These are phyloP conservation scores for Colletotrichum shisoi DNA, from an alignment of 2,329 filamentous ascomycete genomes.

Conservation along the genomic window DNA sequence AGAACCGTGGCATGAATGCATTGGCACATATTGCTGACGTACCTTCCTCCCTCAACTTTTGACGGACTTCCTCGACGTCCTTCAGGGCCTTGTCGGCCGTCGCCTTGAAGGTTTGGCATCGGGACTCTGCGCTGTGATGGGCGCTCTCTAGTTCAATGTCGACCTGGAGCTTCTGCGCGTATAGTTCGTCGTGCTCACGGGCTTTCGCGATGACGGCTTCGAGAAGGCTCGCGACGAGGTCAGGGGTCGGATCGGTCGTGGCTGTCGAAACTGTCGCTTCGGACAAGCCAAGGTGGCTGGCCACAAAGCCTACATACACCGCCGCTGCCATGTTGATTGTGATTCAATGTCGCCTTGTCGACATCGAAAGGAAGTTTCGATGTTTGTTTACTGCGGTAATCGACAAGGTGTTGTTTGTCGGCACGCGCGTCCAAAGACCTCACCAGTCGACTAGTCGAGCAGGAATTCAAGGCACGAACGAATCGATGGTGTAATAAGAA, in stretches of 20 bases:
- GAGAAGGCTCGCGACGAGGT: conserved; percentile 79
- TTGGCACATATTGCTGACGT: conserved; percentile 44
- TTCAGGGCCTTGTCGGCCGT: conserved; percentile 83
- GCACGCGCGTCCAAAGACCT: conserved; percentile 24
- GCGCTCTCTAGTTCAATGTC: conserved; percentile 95
- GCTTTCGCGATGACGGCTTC: conserved; percentile 79
- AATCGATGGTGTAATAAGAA: not conserved
- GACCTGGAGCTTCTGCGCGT: conserved; percentile 84
- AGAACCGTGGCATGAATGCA: not conserved
- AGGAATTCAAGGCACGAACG: no score
- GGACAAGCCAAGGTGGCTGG: conserved; percentile 74
- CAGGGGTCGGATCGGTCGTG: conserved; percentile 74
- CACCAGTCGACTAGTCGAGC: conserved; percentile 4
- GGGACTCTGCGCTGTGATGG: conserved; percentile 81
- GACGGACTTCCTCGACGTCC: conserved; percentile 81
- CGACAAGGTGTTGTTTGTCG: conserved; percentile 4
- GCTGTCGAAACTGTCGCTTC: conserved; percentile 68
- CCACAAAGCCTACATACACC: conserved; percentile 76
- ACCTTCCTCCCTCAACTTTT: conserved; percentile 86
- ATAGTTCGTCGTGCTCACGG: conserved; percentile 80
- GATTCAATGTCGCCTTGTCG: conserved; percentile 18
- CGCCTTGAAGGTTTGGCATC: conserved; percentile 80
- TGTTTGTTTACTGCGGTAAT: not conserved
- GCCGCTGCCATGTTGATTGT: conserved; percentile 52
- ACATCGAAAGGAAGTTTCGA: conserved; percentile 22